Evolutionary conservation across 495 filamentous ascomycete genomes (phyloP).

Genomic region (Aspergillus sclerotioniger): DNA sequence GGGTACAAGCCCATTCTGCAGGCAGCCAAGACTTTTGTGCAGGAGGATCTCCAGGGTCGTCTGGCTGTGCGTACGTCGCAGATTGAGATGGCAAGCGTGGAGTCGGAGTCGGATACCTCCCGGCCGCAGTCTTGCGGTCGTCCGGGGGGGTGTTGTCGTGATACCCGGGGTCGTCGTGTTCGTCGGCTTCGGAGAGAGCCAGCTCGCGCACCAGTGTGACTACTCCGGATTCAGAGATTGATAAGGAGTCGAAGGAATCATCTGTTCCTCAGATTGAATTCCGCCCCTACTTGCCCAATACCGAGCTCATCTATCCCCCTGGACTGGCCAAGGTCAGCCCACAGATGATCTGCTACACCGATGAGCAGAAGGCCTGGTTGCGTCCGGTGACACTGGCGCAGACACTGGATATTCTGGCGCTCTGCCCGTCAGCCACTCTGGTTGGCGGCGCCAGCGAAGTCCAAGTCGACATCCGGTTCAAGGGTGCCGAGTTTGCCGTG

Average conservation of each 20-base stretch:
- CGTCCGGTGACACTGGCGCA: constrained; percentile 82
- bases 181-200: constrained; percentile 1
- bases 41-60: constrained; percentile 39
- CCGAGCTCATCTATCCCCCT: constrained; percentile 91
- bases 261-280: constrained; percentile 52
- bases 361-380: constrained; percentile 90
- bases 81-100: background rate
- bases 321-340: constrained; percentile 75
- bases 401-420: constrained; percentile 81
- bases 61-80: constrained; percentile 7
- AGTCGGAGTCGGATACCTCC: background rate
- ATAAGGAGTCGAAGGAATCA: background rate
- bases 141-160: constrained; percentile 61
- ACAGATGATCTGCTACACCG: constrained; percentile 80
- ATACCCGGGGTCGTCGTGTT: constrained; percentile 24
- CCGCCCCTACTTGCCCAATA: constrained; percentile 87
- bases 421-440: constrained; percentile 80
- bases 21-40: constrained; percentile 67
- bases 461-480: constrained; percentile 97
- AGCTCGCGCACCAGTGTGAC: background rate
- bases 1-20: constrained; percentile 93
- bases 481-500: constrained; percentile 78
- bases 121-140: constrained; percentile 42
- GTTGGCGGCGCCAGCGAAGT: constrained; percentile 95
- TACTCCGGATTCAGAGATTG: background rate